Base-by-base conservation (phyloP, 805 yeast genomes). In the Spathaspora sp. region DNA sequence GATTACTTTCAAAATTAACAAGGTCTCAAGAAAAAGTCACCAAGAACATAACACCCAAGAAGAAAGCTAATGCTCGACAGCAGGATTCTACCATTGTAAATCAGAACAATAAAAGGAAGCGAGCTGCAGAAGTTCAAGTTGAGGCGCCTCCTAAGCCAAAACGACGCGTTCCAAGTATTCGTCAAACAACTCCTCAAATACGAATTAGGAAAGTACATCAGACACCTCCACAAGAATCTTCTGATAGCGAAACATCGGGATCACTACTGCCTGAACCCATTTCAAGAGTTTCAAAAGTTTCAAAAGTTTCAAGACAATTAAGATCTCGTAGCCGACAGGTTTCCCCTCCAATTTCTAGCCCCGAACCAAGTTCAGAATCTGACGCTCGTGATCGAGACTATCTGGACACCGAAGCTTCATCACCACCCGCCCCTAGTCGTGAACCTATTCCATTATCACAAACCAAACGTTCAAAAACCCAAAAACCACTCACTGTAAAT, bases 401-500 rank as follows among this genome's bases (percentile, higher is more conserved):
- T 16, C 39, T 23, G 40, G 18, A 12, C 23, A 26, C 48, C 9
- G 16, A 23, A 17, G 28, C 38, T 11, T 16, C 50, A 19, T 29
- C 18, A 23, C 48, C 47, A 44, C 26, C 44, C 4, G 19, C 44
- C 2, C 40, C 44, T 7, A 44, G 26, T 5, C 18, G 18, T 35
- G 18, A 35, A 19, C 55, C 61, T 4, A 40, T 56, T 3, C 58
- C 61, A 14, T 51, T 61, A 17, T 45, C 62, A 17, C 61, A 59
- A 43, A 56, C 56, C 16, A 61, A 49, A n/a, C 35, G 49, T 8
- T 57, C 50, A 5, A 70, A 65, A 18, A 55, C 50, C 11, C 72
- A 67, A 49, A 62, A 60, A 32, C 70, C 76, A 1, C 40, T 72
- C 40, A 46, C 49, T 5, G 56, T 73, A 1, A 67, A 68, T 32